These are phyloP conservation scores for Pilobolus umbonatus DNA, from an alignment of 192 early-diverging fungal species.

Conservation along the genomic window DNA sequence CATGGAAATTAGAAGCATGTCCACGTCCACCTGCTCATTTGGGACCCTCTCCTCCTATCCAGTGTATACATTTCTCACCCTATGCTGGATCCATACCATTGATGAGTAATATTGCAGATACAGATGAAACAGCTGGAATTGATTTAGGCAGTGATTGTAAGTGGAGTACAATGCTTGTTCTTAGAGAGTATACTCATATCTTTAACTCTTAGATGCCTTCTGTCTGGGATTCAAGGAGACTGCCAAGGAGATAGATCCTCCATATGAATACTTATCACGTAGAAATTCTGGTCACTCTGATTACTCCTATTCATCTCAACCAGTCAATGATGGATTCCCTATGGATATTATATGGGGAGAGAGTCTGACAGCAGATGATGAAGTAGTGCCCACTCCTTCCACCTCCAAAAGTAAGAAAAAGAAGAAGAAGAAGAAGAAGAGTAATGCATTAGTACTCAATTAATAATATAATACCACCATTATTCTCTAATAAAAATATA, in stretches of 20 bases:
- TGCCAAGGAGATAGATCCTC: conserved; percentile 17
- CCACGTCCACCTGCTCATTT: conserved; percentile 25
- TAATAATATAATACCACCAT: neutral
- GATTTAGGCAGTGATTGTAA: conserved; percentile 35
- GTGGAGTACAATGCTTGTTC: neutral
- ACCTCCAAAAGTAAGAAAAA: conserved; percentile 5
- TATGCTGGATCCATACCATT: conserved; percentile 23
- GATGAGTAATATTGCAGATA: conserved; percentile 11
- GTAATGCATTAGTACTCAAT: neutral
- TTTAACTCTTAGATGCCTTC: conserved; percentile 23
- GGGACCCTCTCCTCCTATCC: conserved; percentile 29
- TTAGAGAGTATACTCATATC: neutral
- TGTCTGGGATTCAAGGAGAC: conserved; percentile 31
- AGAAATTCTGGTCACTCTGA: conserved; percentile 13
- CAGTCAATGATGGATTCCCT: conserved; percentile 7
- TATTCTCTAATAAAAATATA: neutral
- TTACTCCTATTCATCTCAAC: neutral
- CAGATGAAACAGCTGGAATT: conserved; percentile 18
- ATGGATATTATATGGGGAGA: conserved; percentile 26
- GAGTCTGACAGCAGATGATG: conserved; percentile 19
- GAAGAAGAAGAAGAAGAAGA: conserved; percentile 6
- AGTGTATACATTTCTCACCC: conserved; percentile 15
- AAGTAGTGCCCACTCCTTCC: neutral
- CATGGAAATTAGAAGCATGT: conserved; percentile 24
- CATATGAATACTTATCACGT: conserved; percentile 14